Evolutionary conservation across 306 rosid species (phyloP).

Genomic region (peach (Prunus persica)): DNA sequence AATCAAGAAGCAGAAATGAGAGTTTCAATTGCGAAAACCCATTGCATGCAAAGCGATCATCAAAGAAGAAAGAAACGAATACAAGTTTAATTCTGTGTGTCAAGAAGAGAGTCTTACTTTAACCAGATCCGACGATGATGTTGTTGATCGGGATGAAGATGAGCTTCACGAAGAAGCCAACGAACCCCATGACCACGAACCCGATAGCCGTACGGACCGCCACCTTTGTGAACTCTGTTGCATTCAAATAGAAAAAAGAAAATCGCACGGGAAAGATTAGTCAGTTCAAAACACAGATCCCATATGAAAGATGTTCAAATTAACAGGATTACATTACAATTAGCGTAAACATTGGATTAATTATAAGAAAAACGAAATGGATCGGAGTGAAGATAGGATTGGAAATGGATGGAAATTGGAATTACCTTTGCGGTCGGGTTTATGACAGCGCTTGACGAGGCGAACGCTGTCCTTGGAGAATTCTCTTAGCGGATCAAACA

Average conservation of each 20-base stretch:
- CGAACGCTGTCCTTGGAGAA: slow-evolving; percentile 71
- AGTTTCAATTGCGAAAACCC: too few relatives aligned
- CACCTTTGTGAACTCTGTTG: slow-evolving; percentile 63
- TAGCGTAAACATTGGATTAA: not conserved
- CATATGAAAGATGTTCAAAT: not conserved
- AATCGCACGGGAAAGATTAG: not conserved
- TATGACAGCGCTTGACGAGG: slow-evolving; percentile 75
- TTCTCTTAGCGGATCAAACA: slow-evolving; percentile 66
- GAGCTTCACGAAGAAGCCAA: slow-evolving; percentile 71
- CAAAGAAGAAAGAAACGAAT: not conserved
- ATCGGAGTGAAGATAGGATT: not conserved
- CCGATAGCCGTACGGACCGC: slow-evolving; percentile 79
- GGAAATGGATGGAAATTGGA: not conserved
- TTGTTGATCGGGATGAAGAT: slow-evolving; percentile 81
- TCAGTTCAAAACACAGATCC: not conserved
- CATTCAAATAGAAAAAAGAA: not conserved
- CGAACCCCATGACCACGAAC: slow-evolving; percentile 83
- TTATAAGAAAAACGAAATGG: not conserved
- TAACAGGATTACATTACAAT: not conserved
- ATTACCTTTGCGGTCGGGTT: slow-evolving; percentile 72
- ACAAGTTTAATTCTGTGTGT: not conserved
- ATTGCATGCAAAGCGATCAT: not conserved
- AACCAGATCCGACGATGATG: slow-evolving; percentile 78
- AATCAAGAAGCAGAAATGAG: too few relatives aligned
- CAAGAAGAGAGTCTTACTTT: slow-evolving; percentile 15